phyloP scores from a whole-genome alignment of 345 rosid genomes.

The Eucalyptus cloeziana region DNA sequence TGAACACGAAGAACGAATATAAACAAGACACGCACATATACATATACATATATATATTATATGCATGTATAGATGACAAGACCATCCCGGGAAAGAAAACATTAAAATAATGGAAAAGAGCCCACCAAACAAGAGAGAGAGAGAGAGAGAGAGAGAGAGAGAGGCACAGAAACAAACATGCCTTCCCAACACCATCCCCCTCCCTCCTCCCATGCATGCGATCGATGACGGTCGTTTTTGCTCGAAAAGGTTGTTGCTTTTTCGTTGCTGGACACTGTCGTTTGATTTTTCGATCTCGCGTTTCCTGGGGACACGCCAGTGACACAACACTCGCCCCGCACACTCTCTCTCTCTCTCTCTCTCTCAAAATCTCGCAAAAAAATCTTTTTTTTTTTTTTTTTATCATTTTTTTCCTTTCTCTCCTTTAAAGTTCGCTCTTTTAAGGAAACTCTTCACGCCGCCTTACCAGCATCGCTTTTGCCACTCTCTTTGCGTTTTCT shows the following conservation, averaged over 20 bases:
- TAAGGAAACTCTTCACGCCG: neutral
- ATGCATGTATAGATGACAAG: neutral
- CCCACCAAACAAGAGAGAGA: neutral
- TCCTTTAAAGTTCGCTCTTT: neutral
- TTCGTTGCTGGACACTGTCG: neutral
- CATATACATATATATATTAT: accelerated
- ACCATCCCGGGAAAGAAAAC: neutral
- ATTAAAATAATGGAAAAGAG: neutral
- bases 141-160: neutral
- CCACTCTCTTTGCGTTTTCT: neutral
- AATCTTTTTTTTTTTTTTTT: neutral
- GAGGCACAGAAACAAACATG: neutral
- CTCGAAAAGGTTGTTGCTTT: neutral
- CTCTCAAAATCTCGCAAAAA: neutral
- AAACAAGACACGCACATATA: neutral
- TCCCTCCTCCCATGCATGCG: neutral
- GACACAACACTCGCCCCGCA: neutral
- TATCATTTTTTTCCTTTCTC: neutral
- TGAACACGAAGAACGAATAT: neutral
- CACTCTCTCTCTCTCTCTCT: neutral
- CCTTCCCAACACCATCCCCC: neutral
- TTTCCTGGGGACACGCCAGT: neutral
- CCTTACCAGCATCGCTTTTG: neutral
- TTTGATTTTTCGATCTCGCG: neutral
- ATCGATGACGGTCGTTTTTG: neutral